These are phyloP conservation scores for Apophysomyces sp. DNA, from an alignment of 371 early-diverging fungal species.

Conservation along the genomic window DNA sequence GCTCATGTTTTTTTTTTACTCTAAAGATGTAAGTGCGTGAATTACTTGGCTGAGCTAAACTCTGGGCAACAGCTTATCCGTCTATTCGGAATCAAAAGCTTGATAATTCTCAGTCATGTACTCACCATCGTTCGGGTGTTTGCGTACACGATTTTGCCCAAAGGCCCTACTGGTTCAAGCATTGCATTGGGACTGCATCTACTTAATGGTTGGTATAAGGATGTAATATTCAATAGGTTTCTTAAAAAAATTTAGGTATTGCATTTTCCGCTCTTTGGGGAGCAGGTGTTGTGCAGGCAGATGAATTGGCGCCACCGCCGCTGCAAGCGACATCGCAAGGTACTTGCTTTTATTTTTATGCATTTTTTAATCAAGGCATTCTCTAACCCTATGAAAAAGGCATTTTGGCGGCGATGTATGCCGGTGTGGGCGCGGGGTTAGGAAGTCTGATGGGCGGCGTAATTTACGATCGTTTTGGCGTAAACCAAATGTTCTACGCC, in stretches of 20 bases:
- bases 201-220: slow-evolving; percentile 28
- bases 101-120: slow-evolving; percentile 48
- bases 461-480: slow-evolving; percentile 42
- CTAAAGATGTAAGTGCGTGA: slow-evolving; percentile 41
- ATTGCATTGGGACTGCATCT: slow-evolving; percentile 47
- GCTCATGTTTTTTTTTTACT: slow-evolving; percentile 50
- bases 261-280: slow-evolving; percentile 57
- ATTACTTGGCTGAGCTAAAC: background rate
- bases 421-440: slow-evolving; percentile 49
- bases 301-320: slow-evolving; percentile 49
- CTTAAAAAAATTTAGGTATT: slow-evolving; percentile 20
- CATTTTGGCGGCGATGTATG: slow-evolving; percentile 53
- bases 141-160: slow-evolving; percentile 48
- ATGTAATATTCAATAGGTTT: background rate
- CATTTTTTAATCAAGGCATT: background rate
- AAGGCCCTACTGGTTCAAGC: slow-evolving; percentile 43
- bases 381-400: slow-evolving; percentile 11
- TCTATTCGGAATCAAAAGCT: slow-evolving; percentile 44
- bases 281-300: slow-evolving; percentile 55
- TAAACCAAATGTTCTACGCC: slow-evolving; percentile 46
- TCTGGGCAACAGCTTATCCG: slow-evolving; percentile 38
- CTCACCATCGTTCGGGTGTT: slow-evolving; percentile 50
- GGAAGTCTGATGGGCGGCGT: slow-evolving; percentile 49
- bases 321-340: slow-evolving; percentile 57
- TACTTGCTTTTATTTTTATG: background rate